These are phyloP conservation scores for Picea abies DNA, from an alignment of 83 land plant species.

Conservation along the genomic window DNA sequence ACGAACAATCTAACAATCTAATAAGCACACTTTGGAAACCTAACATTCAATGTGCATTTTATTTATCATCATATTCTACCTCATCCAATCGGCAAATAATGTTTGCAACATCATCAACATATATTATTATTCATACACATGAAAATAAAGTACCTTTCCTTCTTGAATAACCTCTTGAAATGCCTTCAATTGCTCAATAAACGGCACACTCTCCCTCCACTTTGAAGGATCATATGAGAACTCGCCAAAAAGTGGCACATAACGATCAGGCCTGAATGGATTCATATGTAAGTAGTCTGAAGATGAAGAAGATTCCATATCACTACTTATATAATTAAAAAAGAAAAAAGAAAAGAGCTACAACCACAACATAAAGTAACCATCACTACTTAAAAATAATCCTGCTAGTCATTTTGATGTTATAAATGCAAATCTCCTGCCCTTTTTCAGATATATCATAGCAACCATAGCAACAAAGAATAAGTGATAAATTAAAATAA, in stretches of 20 bases:
- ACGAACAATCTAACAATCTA: too few species aligned
- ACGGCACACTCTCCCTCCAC: slow-evolving; percentile 79
- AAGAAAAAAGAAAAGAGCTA: background rate
- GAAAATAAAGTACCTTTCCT: slow-evolving; percentile 71
- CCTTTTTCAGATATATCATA: background rate
- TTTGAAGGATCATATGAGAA: slow-evolving; percentile 59
- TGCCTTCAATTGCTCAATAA: slow-evolving; percentile 82
- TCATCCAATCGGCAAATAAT: background rate
- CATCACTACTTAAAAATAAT: background rate
- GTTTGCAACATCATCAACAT: background rate
- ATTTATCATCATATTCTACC: background rate
- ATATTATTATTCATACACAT: background rate
- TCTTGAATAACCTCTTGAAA: slow-evolving; percentile 82
- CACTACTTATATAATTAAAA: background rate
- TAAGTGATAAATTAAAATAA: too few species aligned
- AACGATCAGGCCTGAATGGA: slow-evolving; percentile 91
- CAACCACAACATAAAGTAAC: background rate
- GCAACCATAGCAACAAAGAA: background rate
- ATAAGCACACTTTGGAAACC: background rate
- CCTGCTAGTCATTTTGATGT: too few species aligned
- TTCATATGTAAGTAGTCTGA: background rate
- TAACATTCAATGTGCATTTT: background rate
- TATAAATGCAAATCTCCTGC: background rate
- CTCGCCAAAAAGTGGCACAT: slow-evolving; percentile 94
- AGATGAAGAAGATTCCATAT: background rate